Evolutionary conservation across 2,329 filamentous ascomycete genomes (phyloP), one percentile per base, ranked within the genome.

Genomic region (Cercospora sp.): DNA sequence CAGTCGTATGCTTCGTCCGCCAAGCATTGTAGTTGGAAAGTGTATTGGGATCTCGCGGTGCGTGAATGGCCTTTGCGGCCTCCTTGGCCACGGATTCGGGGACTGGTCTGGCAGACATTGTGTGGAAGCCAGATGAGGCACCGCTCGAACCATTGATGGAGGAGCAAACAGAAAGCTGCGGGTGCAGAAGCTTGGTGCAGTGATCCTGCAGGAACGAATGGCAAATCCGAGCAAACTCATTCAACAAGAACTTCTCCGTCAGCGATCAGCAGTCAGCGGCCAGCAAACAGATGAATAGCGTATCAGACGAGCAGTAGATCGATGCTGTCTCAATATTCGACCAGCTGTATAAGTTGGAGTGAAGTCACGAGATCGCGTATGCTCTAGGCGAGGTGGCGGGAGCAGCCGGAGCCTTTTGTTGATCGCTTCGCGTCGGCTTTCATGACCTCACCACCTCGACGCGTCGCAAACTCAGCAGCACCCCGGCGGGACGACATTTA

Each of bases 11-110:
- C 78, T 86, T 89, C 18, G 92, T 97, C 69, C 88, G 85, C 89
- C 93, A 97, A 66, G 90, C 89, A 80, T 92, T 89, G 81, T 97
- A 97, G 83, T 98, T 98, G 78, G 92, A 91, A 68, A 95, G 82
- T 28, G 95, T 97, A 80, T 93, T 96, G 63, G 93, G 93, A 81
- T 98, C 94, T 70, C 78, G 70, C 8, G 73, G 76, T 43, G 75
- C 68, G 59, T 78, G 76, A 13, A 79, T 77, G 51, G 70, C 73
- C n/a, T 70, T 72, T 24, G 76, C 76, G n/a, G 75, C 76, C 58
- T 70, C 70, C 43, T 69, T 66, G 40, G 70, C 74, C 37, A 73
- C 73, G 13, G 69, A 65, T 3, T 75, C 70, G n/a, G 74, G 66
- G 10, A 70, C 69, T 63, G 72, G 73, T 61, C 72, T 70, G 43